Conservation (phyloP, 2,329 filamentous ascomycete genomes). For the Magnaporthiopsis rhizophila region DNA sequence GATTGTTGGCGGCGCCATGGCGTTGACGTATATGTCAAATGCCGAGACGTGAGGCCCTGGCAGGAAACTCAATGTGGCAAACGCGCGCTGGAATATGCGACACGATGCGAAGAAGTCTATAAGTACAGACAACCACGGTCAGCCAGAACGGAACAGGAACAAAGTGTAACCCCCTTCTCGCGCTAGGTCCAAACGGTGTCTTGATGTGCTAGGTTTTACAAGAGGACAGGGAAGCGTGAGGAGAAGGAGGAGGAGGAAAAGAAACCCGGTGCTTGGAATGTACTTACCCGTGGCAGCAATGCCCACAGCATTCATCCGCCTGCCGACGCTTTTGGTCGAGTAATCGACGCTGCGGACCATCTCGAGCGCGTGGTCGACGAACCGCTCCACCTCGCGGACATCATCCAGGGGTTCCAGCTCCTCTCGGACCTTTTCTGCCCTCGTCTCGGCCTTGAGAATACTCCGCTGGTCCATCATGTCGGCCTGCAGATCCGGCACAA, state of each 20-base stretch:
- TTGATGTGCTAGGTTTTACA: no score
- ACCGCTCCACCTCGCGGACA: conserved; percentile 82
- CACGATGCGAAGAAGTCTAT: conserved; percentile 1
- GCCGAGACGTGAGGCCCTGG: conserved; percentile 61
- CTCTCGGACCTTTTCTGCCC: conserved; percentile 77
- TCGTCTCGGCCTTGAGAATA: conserved; percentile 73
- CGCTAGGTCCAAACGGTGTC: no score
- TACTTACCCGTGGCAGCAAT: conserved; percentile 50
- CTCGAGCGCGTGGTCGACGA: conserved; percentile 84
- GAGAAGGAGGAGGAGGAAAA: conserved; percentile 11
- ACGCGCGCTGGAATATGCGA: conserved; percentile 23
- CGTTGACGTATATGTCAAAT: conserved; percentile 62
- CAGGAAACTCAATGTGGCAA: conserved; percentile 56
- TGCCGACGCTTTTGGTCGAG: conserved; percentile 73
- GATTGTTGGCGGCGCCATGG: conserved; percentile 58
- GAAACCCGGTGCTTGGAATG: conserved; percentile 48
- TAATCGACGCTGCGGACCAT: conserved; percentile 80
- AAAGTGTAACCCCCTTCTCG: no score
- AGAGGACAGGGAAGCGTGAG: no score
- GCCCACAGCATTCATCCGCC: conserved; percentile 67
- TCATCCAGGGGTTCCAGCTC: conserved; percentile 81
- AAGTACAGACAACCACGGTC: background rate
- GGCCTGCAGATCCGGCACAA: conserved; percentile 87
- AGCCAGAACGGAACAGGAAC: conserved; percentile 26
- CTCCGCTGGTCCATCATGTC: conserved; percentile 87